Evolutionary conservation across 352 stramenopile species (phyloP), one percentile per base, ranked within the genome.

Genomic region (Phytophthora hibernalis): DNA sequence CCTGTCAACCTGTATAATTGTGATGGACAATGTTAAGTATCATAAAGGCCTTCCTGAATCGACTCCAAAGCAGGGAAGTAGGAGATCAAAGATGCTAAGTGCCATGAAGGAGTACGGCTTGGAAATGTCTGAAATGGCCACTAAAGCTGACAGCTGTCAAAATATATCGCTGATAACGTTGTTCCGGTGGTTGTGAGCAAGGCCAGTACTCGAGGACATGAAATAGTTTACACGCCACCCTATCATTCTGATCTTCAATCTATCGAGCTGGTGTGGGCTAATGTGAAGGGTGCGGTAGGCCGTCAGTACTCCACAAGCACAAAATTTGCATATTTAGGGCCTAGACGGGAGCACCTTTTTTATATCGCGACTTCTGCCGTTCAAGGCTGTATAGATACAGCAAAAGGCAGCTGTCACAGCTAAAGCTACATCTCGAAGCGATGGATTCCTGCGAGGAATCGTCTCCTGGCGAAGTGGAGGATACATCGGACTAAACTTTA

Each of bases 11-110:
- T 44, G 37, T 44, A 12, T 44, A 11, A 44, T 44, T 5, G 37
- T 44, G 7, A 44, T 44, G 37, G 37, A 22, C 37, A 44, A 44
- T n/a, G 37, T n/a, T 22, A 44, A 44, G 18, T 43, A 44, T n/a
- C 37, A 44, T n/a, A 22, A 20, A 44, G 15, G 11, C 12, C 15
- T 21, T 3, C 16, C 12, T n/a, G n/a, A n/a, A 22, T 18, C 37
- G 9, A 21, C 37, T 22, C n/a, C 37, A 21, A 44, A 44, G 9
- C 16, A 44, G 22, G 37, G 37, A 4, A 44, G 37, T 18, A 44
- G 37, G 15, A 5, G 37, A 5, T 12, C 6, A 44, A 44, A 21
- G 4, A 44, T 44, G 16, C 15, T 40, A 13, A 18, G 3, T n/a
- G 33, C 12, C 1, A n/a, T 44, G 37, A 9, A 0, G 2, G 28